These are phyloP conservation scores for Iris pallida DNA, from an alignment of 116 monocot genomes.

Conservation along the genomic window DNA sequence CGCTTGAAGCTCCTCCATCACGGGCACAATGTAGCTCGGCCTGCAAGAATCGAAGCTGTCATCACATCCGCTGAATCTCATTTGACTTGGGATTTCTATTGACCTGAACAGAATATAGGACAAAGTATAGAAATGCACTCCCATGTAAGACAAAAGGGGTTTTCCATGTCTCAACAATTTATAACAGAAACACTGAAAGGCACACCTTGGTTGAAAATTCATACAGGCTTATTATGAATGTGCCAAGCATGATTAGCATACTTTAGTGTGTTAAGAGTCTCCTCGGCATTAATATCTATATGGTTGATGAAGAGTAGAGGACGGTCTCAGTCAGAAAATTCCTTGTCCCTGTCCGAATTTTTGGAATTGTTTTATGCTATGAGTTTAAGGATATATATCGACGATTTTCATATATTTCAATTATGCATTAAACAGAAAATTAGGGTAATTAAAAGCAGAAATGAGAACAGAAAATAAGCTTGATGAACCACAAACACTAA, in stretches of 20 bases:
- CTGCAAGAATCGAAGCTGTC: conserved; percentile 91
- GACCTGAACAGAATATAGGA: conserved; percentile 40
- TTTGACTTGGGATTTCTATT: conserved; percentile 85
- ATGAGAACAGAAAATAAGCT: too few relatives aligned
- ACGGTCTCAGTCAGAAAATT: conserved; percentile 10
- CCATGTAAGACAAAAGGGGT: background rate
- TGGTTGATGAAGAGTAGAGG: conserved; percentile 92
- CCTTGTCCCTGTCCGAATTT: too few relatives aligned
- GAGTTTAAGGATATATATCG: too few relatives aligned
- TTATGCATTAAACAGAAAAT: too few relatives aligned
- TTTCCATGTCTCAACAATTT: too few relatives aligned
- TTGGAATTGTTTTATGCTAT: too few relatives aligned
- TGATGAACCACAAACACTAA: too few relatives aligned
- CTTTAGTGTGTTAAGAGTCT: conserved; percentile 94
- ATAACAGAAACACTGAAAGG: too few relatives aligned
- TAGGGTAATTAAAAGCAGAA: too few relatives aligned
- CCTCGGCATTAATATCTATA: too few relatives aligned
- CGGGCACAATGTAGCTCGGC: conserved; percentile 83
- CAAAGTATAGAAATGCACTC: background rate
- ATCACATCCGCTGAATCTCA: conserved; percentile 92
- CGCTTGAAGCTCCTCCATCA: conserved; percentile 45
- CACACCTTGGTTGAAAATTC: conserved; percentile 18
- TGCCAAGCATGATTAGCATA: conserved; percentile 99
- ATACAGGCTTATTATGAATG: conserved; percentile 82
- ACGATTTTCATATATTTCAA: too few relatives aligned